Conservation (phyloP, 495 filamentous ascomycete genomes). For the Sabuloglossum arenarium region DNA sequence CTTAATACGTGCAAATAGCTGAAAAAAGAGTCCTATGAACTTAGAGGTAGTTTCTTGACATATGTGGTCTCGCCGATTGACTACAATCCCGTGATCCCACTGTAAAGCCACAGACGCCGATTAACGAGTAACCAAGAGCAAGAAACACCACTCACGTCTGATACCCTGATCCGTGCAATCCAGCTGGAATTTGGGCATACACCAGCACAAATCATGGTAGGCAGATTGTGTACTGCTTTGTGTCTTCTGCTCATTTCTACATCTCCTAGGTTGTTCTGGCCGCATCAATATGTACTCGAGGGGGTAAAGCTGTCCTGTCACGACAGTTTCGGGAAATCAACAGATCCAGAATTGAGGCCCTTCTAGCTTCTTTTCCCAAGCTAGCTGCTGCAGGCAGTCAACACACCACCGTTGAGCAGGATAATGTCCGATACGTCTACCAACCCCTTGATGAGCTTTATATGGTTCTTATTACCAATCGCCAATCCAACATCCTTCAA, state of each 20-base stretch:
- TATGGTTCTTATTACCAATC: conserved; percentile 98
- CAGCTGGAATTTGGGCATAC: neutral
- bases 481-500: conserved; percentile 96
- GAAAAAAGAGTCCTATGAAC: no score
- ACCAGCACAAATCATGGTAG: neutral
- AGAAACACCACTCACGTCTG: neutral
- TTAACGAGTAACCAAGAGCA: neutral
- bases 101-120: neutral
- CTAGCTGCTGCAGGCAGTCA: conserved; percentile 86
- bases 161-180: neutral
- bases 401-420: conserved; percentile 94
- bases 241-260: neutral
- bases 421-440: conserved; percentile 98
- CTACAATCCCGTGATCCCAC: neutral
- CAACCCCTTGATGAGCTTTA: conserved; percentile 97
- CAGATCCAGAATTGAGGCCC: conserved; percentile 83
- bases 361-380: conserved; percentile 92
- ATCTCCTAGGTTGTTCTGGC: conserved; percentile 76
- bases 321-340: conserved; percentile 94
- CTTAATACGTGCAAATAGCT: no score
- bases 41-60: no score
- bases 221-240: neutral
- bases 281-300: conserved; percentile 95
- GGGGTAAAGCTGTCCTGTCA: conserved; percentile 91
- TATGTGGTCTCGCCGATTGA: neutral